Evolutionary conservation across 352 stramenopile species (phyloP).

Genomic region (Pythium coloratum): DNA sequence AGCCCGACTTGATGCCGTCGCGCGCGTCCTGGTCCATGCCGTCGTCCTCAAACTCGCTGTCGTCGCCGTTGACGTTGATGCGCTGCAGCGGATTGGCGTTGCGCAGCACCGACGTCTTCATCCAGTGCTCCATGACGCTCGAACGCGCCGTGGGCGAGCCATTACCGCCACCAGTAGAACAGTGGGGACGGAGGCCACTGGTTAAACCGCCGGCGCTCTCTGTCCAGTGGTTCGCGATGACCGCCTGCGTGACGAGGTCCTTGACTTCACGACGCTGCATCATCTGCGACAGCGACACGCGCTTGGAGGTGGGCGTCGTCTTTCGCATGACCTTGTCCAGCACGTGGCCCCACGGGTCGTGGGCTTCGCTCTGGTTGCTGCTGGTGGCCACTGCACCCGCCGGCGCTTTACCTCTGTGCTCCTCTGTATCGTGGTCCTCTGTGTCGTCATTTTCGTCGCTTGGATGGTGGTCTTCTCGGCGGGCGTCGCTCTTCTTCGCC

Average conservation of each 20-base stretch:
- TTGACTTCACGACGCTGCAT: slow-evolving; percentile 60
- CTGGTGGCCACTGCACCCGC: background rate
- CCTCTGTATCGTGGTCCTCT: background rate
- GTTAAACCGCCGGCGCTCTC: background rate
- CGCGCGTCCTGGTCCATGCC: slow-evolving; percentile 16
- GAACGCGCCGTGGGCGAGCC: slow-evolving; percentile 26
- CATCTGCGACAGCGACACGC: slow-evolving; percentile 46
- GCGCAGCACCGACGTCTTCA: slow-evolving; percentile 45
- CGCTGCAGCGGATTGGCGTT: slow-evolving; percentile 20
- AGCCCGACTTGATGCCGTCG: slow-evolving; percentile 39
- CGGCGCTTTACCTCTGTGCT: background rate
- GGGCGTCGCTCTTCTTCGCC: background rate
- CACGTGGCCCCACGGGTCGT: slow-evolving; percentile 20
- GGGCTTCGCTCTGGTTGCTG: slow-evolving; percentile 8
- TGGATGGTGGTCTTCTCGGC: background rate
- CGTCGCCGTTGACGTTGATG: slow-evolving; percentile 8
- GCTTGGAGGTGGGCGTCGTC: slow-evolving; percentile 8
- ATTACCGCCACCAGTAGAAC: background rate
- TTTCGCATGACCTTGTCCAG: slow-evolving; percentile 20
- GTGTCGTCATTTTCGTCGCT: background rate
- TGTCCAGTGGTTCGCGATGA: slow-evolving; percentile 32
- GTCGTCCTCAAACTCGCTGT: slow-evolving; percentile 27
- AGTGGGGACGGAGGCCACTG: slow-evolving; percentile 3
- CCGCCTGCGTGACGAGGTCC: slow-evolving; percentile 55
- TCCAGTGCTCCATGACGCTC: slow-evolving; percentile 62